A percentile compares a stretch with the other conserved stretches of the same genome.
Conservation (phyloP, 2,329 filamentous ascomycete genomes). For the Lomentospora prolificans region DNA sequence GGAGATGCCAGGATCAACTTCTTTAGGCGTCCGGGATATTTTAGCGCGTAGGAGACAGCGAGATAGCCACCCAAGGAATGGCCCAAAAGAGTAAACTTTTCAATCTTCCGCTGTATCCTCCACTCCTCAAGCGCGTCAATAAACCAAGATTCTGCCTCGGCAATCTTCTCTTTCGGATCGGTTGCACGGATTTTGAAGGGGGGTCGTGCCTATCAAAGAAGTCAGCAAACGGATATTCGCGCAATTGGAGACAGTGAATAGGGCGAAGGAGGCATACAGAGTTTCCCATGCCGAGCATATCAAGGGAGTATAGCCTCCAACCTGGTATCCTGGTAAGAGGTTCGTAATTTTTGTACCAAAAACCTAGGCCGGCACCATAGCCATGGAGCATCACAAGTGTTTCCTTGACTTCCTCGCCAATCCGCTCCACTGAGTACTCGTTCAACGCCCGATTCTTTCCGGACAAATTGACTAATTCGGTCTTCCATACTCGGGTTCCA, state of each 20-base stretch:
- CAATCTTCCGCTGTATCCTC: constrained; percentile 78
- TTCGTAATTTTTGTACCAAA: constrained; percentile 98
- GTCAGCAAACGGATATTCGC: neutral
- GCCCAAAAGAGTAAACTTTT: constrained; percentile 85
- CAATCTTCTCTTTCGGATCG: constrained; percentile 67
- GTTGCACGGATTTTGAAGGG: constrained; percentile 79
- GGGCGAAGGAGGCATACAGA: constrained; percentile 31
- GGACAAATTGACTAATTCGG: constrained; percentile 70
- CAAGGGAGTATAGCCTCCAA: constrained; percentile 88
- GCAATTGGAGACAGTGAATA: neutral
- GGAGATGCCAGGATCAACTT: constrained; percentile 94
- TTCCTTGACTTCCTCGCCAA: constrained; percentile 70
- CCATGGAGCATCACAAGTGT: constrained; percentile 94
- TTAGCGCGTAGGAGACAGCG: constrained; percentile 87
- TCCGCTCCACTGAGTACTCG: constrained; percentile 81
- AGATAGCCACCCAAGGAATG: constrained; percentile 94
- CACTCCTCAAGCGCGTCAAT: constrained; percentile 94
- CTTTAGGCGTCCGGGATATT: constrained; percentile 89
- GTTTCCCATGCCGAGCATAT: constrained; percentile 90
- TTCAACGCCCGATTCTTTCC: constrained; percentile 85
- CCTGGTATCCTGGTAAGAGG: constrained; percentile 66
- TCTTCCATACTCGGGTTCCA: constrained; percentile 77
- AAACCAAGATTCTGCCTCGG: constrained; percentile 91
- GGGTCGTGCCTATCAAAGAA: constrained; percentile 46
- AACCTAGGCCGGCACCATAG: constrained; percentile 90